A percentile compares a stretch with the other conserved stretches of the same genome.
phyloP scores from a whole-genome alignment of 176 grass and related monocot species.

The Aegilops longissima region DNA sequence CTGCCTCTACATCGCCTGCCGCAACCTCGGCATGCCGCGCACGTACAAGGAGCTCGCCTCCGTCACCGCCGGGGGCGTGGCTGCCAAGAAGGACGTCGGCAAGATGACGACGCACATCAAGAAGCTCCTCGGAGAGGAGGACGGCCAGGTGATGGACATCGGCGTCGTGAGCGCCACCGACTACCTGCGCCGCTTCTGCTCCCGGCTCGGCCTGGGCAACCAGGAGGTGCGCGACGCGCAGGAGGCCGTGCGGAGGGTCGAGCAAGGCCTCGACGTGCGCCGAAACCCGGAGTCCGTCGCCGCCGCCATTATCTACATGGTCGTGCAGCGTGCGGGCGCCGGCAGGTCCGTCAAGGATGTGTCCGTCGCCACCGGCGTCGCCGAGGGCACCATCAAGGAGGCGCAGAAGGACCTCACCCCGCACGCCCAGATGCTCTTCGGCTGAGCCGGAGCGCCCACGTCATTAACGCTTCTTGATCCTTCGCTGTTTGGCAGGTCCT shows the following conservation, averaged over 20 bases:
- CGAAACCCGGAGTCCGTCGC: constrained; percentile 45
- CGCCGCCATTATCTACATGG: constrained; percentile 44
- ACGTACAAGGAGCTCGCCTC: constrained; percentile 45
- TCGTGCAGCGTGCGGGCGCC: constrained; percentile 16
- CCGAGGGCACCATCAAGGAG: constrained; percentile 45
- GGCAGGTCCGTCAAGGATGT: constrained; percentile 34
- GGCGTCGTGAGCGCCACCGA: constrained; percentile 24
- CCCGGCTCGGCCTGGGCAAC: constrained; percentile 35
- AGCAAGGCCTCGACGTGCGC: constrained; percentile 28
- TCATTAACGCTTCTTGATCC: neutral
- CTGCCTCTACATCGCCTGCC: constrained; percentile 48
- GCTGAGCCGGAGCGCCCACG: neutral
- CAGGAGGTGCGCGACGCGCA: constrained; percentile 7
- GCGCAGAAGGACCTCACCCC: constrained; percentile 37
- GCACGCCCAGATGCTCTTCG: constrained; percentile 35
- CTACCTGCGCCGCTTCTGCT: constrained; percentile 40
- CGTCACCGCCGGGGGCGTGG: neutral
- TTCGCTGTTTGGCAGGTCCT: neutral
- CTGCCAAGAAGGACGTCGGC: constrained; percentile 30
- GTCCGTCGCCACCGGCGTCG: constrained; percentile 41
- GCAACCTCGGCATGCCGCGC: constrained; percentile 34
- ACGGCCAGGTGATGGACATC: neutral
- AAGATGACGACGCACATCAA: constrained; percentile 28
- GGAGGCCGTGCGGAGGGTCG: constrained; percentile 7
- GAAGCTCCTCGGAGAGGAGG: constrained; percentile 39